Evolutionary conservation across 257 asterid species (phyloP), one percentile per base, ranked within the genome.

Genomic region (Craterostigma plantagineum): DNA sequence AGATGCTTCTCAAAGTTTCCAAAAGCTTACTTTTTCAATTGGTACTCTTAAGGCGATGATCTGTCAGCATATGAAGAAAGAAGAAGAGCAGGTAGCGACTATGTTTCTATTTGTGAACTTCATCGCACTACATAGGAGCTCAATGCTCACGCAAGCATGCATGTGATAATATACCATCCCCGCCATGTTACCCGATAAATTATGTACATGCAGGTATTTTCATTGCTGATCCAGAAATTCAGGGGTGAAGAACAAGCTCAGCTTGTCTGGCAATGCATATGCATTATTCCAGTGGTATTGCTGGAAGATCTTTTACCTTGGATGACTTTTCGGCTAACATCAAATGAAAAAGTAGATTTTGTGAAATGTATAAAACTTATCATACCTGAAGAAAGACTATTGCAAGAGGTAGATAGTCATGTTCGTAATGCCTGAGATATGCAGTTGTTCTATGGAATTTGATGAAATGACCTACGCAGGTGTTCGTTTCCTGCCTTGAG

Each of bases 51-150:
- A 61, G 67, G 40, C 69, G 54, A 63, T 59, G 64, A 66, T 84
- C 57, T 63, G 76, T 46, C 90, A 84, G 52, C 96, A 84, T 51
- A 72, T 84, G 85, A 72, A 63, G 58, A 80, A 84, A 72, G 93
- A 84, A 75, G 96, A 84, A 65, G 61, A 72, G 39, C 92, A 80
- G 90, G 96, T 84, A 56, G 48, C 30, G 46, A 23, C 30, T 23
- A 2, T 23, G 30, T 23, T 23, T 23, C 6, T 2, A 23, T 23
- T 23, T 23, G 30, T 6, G 30, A 23, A 23, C 6, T 23, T 23
- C 30, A 23, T 23, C 4, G 30, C 6, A 23, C 30, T 23, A 23
- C 2, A 23, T 23, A 23, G 30, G 13, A 16, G 27, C 17, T 43
- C 34, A 33, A n/a, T n/a, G n/a, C n/a, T 50, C 42, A 51, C 30